Base-by-base conservation (phyloP, 2,329 filamentous ascomycete genomes). In the Chrysoporthe deuterocubensis region DNA sequence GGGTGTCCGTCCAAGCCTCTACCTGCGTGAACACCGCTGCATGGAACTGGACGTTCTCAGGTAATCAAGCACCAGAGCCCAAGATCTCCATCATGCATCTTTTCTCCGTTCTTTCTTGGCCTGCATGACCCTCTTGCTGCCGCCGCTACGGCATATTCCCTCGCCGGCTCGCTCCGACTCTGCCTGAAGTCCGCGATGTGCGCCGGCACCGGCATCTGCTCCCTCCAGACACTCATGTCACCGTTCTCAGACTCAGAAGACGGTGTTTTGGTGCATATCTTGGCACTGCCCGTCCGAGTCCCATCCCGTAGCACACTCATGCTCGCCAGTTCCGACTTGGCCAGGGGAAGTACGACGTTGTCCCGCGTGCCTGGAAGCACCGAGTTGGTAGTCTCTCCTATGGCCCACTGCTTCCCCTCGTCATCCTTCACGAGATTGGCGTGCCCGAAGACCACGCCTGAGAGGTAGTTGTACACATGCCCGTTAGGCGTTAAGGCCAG, bases 391-490 rank as follows among this genome's bases (percentile, higher is more conserved):
- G 96, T 90, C 67, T 91, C 81, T 73, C 89, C 81, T 88, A 96
- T 91, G 9, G 92, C 93, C 80, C 87, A 96, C 6, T 92, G 76
- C 76, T 92, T 92, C 81, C 96, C 93, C 2, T 84, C 85, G 0
- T 80, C 77, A 69, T 90, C 87, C 1, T 87, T 85, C 13, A 96
- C 91, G 1, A 90, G 77, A 13, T 78, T 82, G 0, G 90, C 93
- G 76, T 89, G 86, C 1, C 93, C 94, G 74, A 94, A 93, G 16
- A 95, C 83, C 9, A 93, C 82, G 13, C 91, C 92, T 44, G 90
- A 93, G 70, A 92, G 92, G 81, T 96, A 96, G 81, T 96, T 95
- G 82, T 93, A 94, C 80, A 87, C 92, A 81, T 96, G 92, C 67
- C 86, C 87, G 81, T 92, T 91, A 11, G 93, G 91, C 0, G 92